Evolutionary conservation across 2,329 filamentous ascomycete species (phyloP).

Genomic region (Neoscytalidium dimidiatum): DNA sequence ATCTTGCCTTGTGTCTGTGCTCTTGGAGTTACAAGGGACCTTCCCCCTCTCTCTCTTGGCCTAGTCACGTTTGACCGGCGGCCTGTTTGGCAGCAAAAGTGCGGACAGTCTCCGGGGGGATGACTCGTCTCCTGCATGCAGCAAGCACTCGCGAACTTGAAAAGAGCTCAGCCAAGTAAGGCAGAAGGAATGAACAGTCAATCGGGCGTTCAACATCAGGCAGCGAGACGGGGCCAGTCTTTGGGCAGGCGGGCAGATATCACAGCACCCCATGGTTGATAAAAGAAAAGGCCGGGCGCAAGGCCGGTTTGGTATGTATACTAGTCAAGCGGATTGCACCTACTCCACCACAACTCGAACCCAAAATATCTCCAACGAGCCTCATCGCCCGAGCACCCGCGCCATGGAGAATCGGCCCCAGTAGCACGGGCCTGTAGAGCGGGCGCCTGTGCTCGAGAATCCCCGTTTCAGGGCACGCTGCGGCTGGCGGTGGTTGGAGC

Average conservation of each 20-base stretch:
- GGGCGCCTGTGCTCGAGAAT: background rate
- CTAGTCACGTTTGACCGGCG: background rate
- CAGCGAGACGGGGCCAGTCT: background rate
- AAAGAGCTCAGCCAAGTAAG: background rate
- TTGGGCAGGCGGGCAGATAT: background rate
- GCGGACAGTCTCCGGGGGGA: background rate
- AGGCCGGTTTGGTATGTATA: background rate
- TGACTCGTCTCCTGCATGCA: background rate
- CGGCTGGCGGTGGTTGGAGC: background rate
- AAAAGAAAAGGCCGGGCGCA: background rate
- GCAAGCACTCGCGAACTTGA: background rate
- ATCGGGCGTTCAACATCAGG: background rate
- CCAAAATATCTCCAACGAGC: slow-evolving; percentile 20
- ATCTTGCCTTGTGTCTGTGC: background rate
- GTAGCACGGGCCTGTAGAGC: slow-evolving; percentile 5
- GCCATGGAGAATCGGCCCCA: slow-evolving; percentile 12
- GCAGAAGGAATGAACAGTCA: background rate
- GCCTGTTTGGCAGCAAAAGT: background rate
- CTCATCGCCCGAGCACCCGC: slow-evolving; percentile 11
- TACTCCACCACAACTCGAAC: background rate
- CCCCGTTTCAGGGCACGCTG: background rate
- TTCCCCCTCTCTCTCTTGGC: background rate
- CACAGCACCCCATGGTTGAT: background rate
- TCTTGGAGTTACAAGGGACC: background rate
- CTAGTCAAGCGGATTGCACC: background rate